Evolutionary conservation across 108 stramenopile genomes (phyloP).

Genomic region (Discostella pseudostelligera): DNA sequence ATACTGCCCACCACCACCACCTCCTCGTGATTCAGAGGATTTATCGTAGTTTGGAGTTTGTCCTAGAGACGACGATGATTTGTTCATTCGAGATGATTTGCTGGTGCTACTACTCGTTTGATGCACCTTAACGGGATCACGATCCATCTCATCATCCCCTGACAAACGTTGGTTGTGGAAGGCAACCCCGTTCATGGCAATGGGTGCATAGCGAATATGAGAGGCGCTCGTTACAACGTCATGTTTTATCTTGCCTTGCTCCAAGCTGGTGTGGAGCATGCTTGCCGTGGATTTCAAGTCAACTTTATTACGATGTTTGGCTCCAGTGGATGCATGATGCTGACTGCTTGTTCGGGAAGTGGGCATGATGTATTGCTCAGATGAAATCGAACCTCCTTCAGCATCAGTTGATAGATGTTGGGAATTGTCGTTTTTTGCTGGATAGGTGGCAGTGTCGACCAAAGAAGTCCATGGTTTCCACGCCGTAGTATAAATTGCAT

Average conservation of each 20-base stretch:
- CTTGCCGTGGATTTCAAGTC: conserved; percentile 36
- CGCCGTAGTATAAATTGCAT: neutral
- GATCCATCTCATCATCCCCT: neutral
- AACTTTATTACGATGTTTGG: conserved; percentile 21
- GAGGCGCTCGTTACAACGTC: conserved; percentile 29
- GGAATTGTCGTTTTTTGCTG: neutral
- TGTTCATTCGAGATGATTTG: conserved; percentile 4
- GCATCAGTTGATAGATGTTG: neutral
- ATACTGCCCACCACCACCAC: conserved; percentile 2
- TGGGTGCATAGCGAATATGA: conserved; percentile 35
- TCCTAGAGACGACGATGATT: neutral
- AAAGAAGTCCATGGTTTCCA: conserved; percentile 38
- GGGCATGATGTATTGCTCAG: conserved; percentile 31
- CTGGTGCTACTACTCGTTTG: no score
- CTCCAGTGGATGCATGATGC: conserved; percentile 15
- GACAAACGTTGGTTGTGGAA: conserved; percentile 21
- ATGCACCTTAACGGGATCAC: conserved; percentile 4
- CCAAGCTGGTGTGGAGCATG: conserved; percentile 33
- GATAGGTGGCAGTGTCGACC: conserved; percentile 13
- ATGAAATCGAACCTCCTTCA: neutral
- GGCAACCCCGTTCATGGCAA: conserved; percentile 19
- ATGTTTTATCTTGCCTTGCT: conserved; percentile 5
- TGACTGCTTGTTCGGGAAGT: conserved; percentile 40
- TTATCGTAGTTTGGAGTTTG: conserved; percentile 7
- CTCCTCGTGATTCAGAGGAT: neutral